phyloP scores from a whole-genome alignment of 2,329 filamentous ascomycete genomes.

The Colletotrichum agaves region DNA sequence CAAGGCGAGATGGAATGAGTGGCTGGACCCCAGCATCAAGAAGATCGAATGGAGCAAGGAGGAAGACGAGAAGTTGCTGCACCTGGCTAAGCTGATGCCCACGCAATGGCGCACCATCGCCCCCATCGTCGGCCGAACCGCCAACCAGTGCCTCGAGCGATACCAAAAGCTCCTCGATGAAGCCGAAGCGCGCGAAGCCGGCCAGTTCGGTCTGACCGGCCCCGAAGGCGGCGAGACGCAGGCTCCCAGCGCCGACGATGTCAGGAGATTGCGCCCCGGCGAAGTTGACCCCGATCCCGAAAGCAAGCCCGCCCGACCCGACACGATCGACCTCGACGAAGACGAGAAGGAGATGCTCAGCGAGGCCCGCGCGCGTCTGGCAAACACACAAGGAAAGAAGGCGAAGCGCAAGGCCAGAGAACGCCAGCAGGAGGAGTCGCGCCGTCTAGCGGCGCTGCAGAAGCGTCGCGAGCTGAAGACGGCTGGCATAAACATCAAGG shows the following conservation, averaged over 20 bases:
- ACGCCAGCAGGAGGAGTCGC: slow-evolving; percentile 93
- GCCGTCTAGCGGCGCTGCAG: slow-evolving; percentile 88
- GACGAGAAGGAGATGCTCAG: slow-evolving; percentile 99
- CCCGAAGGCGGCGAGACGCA: slow-evolving; percentile 87
- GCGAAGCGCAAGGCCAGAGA: slow-evolving; percentile 97
- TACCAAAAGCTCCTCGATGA: slow-evolving; percentile 98
- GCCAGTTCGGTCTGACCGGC: slow-evolving; percentile 84
- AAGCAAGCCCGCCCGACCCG: slow-evolving; percentile 92
- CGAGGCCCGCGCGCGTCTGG: slow-evolving; percentile 93
- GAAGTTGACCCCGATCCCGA: slow-evolving; percentile 98
- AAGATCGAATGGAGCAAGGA: slow-evolving; percentile 99
- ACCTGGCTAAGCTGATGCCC: slow-evolving; percentile 97
- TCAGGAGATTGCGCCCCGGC: slow-evolving; percentile 86
- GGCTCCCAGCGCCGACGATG: slow-evolving; percentile 92
- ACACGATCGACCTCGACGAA: slow-evolving; percentile 98
- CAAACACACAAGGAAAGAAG: slow-evolving; percentile 99
- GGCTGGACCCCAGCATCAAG: slow-evolving; percentile 96
- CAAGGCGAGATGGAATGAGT: slow-evolving; percentile 98
- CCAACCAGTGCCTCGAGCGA: slow-evolving; percentile 95
- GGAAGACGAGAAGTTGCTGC: slow-evolving; percentile 96
- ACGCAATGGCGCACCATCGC: slow-evolving; percentile 99
- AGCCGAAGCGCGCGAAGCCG: slow-evolving; percentile 88
- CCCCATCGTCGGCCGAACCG: slow-evolving; percentile 93
- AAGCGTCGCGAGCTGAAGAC: slow-evolving; percentile 97
- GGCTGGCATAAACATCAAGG: slow-evolving; percentile 97